phyloP scores from a whole-genome alignment of 169 alveolate genomes.

The Cryptosporidium parvum region DNA sequence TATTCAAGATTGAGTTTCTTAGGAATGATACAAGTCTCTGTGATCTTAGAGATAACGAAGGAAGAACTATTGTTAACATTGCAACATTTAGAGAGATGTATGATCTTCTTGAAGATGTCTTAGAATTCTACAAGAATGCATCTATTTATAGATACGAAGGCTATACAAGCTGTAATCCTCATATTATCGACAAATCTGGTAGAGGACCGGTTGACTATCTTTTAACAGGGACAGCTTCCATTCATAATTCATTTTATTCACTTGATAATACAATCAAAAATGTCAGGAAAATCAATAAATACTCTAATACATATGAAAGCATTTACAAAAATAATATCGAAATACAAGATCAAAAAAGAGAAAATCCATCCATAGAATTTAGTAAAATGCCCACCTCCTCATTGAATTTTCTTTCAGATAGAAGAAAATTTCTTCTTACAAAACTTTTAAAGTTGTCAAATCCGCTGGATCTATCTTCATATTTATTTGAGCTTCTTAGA shows the following conservation, averaged over 20 bases:
- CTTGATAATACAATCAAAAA: not conserved
- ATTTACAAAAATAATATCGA: not conserved
- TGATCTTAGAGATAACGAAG: conserved; percentile 58
- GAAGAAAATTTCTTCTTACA: conserved; percentile 28
- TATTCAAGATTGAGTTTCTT: conserved; percentile 47
- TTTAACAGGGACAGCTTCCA: conserved; percentile 26
- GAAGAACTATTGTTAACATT: conserved; percentile 51
- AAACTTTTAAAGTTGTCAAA: conserved; percentile 38
- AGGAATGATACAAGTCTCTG: conserved; percentile 68
- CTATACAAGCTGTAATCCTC: conserved; percentile 73
- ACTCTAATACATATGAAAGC: not conserved
- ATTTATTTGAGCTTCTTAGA: conserved; percentile 50
- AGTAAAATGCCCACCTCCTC: not conserved
- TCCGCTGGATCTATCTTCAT: conserved; percentile 61
- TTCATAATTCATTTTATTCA: not conserved
- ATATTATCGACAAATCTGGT: conserved; percentile 54
- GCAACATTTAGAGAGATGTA: conserved; percentile 63
- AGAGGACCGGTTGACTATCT: conserved; percentile 71
- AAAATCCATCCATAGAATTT: not conserved
- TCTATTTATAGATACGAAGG: conserved; percentile 59
- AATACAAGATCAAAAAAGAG: not conserved
- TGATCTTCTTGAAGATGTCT: conserved; percentile 42
- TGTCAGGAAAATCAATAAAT: conserved; percentile 2
- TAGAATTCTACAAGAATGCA: conserved; percentile 67
- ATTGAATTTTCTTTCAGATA: conserved; percentile 33